Evolutionary conservation across 805 yeast genomes (phyloP), one percentile per base, ranked within the genome.

Genomic region (Starmerella potacharoeniae): DNA sequence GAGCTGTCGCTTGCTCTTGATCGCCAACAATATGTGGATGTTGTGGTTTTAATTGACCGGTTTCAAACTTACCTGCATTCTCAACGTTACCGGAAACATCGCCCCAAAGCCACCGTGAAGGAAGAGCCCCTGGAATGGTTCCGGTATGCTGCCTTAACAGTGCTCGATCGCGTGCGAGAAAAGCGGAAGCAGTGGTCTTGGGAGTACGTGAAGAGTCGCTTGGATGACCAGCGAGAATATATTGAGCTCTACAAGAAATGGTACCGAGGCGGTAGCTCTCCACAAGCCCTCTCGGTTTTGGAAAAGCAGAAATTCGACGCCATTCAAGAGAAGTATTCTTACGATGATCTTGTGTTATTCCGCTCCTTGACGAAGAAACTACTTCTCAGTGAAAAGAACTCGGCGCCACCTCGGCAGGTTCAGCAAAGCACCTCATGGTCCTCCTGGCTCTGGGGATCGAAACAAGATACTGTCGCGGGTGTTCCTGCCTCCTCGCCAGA

Each of bases 1-100:
- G 95, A 93, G 65, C 83, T 95, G 63, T 85, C 95, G n/a, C 72
- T 95, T 13, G 87, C 84, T 54, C 73, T 93, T 55, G 93, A 91
- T 66, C 82, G 91, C 54, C 77, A 78, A 51, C 97, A 91, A 67
- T 93, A 93, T 67, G 76, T 84, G 42, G 93, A 86, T 65, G 75
- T 87, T 1, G 72, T 95, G 37, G 80, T 86, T 75, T 82, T 95
- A 1, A 81, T 90, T 6, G 86, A 95, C 1, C 81, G 83, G 58
- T 80, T 87, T 65, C 88, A 86, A 59, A 80, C 91, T 79, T 85
- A 80, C 63, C 74, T 79, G 61, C 82, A 82, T 59, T 86, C 96
- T 0, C 81, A 82, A 58, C 85, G 81, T 65, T 90, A 83, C 66
- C 78, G 86, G 61, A 79, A 76, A 55, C 72, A 77, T 55, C 78